Base-by-base conservation (phyloP, 305 asterid genomes). In the Fraxinus velutina region DNA sequence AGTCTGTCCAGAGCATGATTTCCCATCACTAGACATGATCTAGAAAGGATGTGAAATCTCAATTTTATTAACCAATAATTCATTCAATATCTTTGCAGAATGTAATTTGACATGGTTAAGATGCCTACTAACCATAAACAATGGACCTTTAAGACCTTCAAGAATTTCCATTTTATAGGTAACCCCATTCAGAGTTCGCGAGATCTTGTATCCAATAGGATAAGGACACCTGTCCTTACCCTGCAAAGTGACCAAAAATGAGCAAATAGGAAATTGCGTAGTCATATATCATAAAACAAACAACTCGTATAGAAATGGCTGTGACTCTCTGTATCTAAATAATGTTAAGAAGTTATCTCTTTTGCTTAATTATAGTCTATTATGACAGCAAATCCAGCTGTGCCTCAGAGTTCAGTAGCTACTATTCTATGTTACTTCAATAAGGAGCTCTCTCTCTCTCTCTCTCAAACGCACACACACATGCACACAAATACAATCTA, bases 141-240 rank as follows among this genome's bases (percentile, higher is more conserved):
- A 89, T 34, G 99, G 99, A 73, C 99, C 98, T 81, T 94, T 94
- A 77, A 85, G 89, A 80, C 99, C 99, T 89, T 96, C 96, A 33
- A 81, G 89, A 86, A 96, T 90, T 85, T 92, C 98, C 98, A 93
- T 91, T 22, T 86, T 91, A 86, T 89, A 93, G 64, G 93, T 87
- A 78, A 89, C 83, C 77, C 89, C 97, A 90, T 93, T 90, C 82
- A 90, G 97, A 82, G 88, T 87, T 80, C 98, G 90, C 72, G 90
- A 71, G 68, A 95, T 95, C 82, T 82, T 93, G 88, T 92, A 96
- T 81, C 97, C 99, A 87, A 93, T 85, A 34, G 98, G 99, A 87
- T 93, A 96, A 60, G 99, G 99, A 90, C 93, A 91, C 50, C 99
- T 92, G 80, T 94, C 95, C 88, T 93, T 96, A 19, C 99, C 99